Base-by-base conservation (phyloP, 2,329 filamentous ascomycete species). In the Cladophialophora bantiana region DNA sequence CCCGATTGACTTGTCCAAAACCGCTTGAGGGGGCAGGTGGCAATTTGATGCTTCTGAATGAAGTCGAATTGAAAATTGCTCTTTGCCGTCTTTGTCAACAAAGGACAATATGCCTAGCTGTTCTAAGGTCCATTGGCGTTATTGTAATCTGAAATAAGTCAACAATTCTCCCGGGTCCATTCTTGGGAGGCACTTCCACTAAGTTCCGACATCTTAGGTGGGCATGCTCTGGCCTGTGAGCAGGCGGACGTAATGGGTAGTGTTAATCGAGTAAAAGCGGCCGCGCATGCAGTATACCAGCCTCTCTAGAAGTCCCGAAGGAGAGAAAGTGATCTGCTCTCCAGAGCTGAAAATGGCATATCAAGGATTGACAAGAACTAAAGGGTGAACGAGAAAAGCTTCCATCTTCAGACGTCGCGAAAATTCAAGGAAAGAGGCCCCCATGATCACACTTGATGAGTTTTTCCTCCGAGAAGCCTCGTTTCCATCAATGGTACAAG, bases 81-180 rank as follows among this genome's bases (percentile, higher is more conserved):
- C 56, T 13, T 61, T 57, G n/a, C 67, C 67, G 15, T 66, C 36
- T 18, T 32, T 9, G 36, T 66, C 64, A 12, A 36, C 12, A 15
- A 35, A 62, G 12, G 52, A 53, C 26, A 45, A 55, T 40, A 68
- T 68, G 7, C 64, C 63, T 26, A 68, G 38, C 34, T 68, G 63
- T 56, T 66, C 38, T 7, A 68, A 58, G 12, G 31, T 36, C 53
- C 53, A 55, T 18, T 35, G 31, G 35, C 31, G 31, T 34, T 31
- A 35, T 20, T 50, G 31, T n/a, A n/a, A 13, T 7, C 34, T 36
- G 4, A n/a, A 50, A 6, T 10, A 20, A 26, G 9, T 10, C 13
- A 55, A 55, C 31, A 31, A 36, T 36, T 55, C 53, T 55, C 31
- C 53, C 53, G 53, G 5, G 7, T 35, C 53, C 53, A 55, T 55